Percentiles rank a stretch among this genome's conserved stretches.
phyloP scores from a whole-genome alignment of 208 protist species.

The Leishmania braziliensis region DNA sequence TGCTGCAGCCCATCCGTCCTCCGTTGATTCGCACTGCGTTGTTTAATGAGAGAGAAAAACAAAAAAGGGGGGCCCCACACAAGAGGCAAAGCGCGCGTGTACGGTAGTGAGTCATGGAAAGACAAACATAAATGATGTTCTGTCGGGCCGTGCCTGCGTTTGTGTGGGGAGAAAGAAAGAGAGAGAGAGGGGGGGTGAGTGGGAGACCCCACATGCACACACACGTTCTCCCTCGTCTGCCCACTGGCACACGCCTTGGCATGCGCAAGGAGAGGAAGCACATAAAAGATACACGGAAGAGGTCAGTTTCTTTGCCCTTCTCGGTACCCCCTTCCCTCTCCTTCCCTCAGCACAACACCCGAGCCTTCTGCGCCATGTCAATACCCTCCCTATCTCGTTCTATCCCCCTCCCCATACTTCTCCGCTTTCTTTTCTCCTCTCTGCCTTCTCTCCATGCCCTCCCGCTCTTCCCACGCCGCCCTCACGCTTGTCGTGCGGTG shows the following conservation, averaged over 20 bases:
- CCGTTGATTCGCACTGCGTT: background rate
- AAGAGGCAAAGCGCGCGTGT: background rate
- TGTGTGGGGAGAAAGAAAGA: no score
- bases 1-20: background rate
- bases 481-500: background rate
- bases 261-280: background rate
- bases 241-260: background rate
- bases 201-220: no score
- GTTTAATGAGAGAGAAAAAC: background rate
- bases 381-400: background rate
- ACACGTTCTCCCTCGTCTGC: background rate
- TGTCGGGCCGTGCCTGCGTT: no score
- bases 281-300: background rate
- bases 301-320: background rate
- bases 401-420: background rate
- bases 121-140: background rate
- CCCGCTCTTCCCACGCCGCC: background rate
- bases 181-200: no score
- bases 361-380: background rate
- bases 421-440: background rate
- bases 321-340: background rate
- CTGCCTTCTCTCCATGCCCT: background rate
- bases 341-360: background rate
- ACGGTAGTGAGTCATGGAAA: background rate
- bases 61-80: background rate